phyloP scores from a whole-genome alignment of 352 stramenopile species.

The Pythium brachiatum region DNA sequence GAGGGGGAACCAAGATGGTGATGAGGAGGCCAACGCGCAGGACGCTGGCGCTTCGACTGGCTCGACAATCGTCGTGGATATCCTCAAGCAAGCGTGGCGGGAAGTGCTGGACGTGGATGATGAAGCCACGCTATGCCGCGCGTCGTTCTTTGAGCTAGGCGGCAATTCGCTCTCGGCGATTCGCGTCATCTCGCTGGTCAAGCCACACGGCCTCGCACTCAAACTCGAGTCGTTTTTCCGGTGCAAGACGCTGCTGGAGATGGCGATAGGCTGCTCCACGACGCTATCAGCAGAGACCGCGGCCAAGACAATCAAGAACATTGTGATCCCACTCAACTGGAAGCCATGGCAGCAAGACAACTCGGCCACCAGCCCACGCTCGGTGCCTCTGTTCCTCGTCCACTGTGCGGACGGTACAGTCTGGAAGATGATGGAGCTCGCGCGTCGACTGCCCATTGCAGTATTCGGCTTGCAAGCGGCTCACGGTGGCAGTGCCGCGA shows the following conservation, averaged over 20 bases:
- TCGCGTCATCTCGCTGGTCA: constrained; percentile 54
- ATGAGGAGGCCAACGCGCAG: background rate
- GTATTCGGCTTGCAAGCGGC: constrained; percentile 40
- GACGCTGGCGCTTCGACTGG: background rate
- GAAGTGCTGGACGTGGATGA: constrained; percentile 43
- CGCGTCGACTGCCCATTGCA: constrained; percentile 31
- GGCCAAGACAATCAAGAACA: constrained; percentile 8
- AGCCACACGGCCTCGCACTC: constrained; percentile 40
- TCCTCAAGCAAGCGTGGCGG: constrained; percentile 50
- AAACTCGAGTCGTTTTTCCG: constrained; percentile 51
- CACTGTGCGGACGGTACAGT: constrained; percentile 55
- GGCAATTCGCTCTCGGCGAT: constrained; percentile 66
- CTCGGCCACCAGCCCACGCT: background rate
- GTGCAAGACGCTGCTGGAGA: constrained; percentile 36
- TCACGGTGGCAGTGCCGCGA: constrained; percentile 5
- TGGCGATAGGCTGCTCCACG: constrained; percentile 25
- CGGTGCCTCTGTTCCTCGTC: constrained; percentile 40
- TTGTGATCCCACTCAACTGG: constrained; percentile 43
- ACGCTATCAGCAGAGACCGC: constrained; percentile 9
- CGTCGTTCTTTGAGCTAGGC: constrained; percentile 67
- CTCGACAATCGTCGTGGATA: constrained; percentile 29
- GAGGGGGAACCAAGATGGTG: background rate
- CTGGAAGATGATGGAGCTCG: constrained; percentile 58
- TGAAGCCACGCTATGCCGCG: constrained; percentile 25
- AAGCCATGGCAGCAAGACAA: constrained; percentile 2